A percentile compares a stretch with the other conserved stretches of the same genome.
Evolutionary conservation across 768 basidiomycete genomes (phyloP).

Genomic region (Lentinula raphanica): DNA sequence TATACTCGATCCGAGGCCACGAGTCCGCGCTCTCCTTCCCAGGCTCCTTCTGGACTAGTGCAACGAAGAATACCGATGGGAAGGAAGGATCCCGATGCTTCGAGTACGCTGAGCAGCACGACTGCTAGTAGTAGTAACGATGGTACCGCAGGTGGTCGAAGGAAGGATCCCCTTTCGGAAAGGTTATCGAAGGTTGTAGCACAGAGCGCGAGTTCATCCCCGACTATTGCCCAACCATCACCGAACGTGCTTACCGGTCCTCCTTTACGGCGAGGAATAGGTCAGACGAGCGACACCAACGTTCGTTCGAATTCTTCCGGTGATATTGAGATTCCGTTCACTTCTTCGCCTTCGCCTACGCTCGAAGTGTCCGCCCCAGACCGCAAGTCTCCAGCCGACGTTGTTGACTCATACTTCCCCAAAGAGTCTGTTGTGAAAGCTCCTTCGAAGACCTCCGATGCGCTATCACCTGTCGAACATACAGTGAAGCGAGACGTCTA

Average conservation of each 20-base stretch:
- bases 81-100: not conserved
- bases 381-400: not conserved
- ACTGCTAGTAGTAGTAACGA: not conserved
- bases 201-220: constrained; percentile 12
- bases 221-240: not conserved
- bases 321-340: not conserved
- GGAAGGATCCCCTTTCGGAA: constrained; percentile 36
- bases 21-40: not conserved
- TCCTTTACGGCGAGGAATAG: not conserved
- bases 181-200: constrained; percentile 36
- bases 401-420: not conserved
- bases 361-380: not conserved
- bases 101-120: constrained; percentile 1
- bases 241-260: not conserved
- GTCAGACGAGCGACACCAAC: not conserved
- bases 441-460: not conserved
- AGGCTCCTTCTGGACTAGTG: not conserved
- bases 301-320: not conserved
- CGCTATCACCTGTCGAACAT: not conserved
- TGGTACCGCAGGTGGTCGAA: constrained; percentile 9
- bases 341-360: not conserved
- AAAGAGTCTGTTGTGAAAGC: not conserved
- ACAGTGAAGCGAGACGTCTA: not conserved
- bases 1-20: not conserved
- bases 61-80: not conserved